phyloP scores from a whole-genome alignment of 1,284 basidiomycete genomes.

The Austroboletus niveus region DNA sequence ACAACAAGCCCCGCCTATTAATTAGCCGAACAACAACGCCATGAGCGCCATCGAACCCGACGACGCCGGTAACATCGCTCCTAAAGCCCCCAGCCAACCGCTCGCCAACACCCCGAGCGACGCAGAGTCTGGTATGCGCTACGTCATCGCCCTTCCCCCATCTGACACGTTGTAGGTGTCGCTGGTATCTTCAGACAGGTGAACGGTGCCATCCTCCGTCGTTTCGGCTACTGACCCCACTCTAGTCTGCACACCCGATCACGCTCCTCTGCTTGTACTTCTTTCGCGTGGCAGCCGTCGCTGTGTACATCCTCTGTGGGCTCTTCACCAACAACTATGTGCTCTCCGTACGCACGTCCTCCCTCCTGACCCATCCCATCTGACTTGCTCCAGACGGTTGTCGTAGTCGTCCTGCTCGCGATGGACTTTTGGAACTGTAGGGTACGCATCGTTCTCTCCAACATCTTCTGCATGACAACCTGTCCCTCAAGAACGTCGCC shows the following conservation, averaged over 20 bases:
- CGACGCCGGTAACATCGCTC: constrained; percentile 37
- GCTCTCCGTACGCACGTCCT: constrained; percentile 62
- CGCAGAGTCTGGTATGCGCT: constrained; percentile 64
- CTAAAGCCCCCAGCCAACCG: constrained; percentile 33
- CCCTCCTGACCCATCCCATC: constrained; percentile 2
- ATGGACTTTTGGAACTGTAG: constrained; percentile 98
- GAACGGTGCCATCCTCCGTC: constrained; percentile 7
- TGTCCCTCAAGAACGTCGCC: constrained; percentile 72
- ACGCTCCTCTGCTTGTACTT: constrained; percentile 82
- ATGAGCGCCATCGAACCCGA: constrained; percentile 66
- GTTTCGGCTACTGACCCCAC: constrained; percentile 11
- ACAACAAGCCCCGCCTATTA: not conserved
- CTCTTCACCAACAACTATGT: constrained; percentile 88
- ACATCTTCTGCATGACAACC: not conserved
- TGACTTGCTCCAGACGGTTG: constrained; percentile 67
- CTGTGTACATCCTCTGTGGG: constrained; percentile 86
- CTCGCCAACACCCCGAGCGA: constrained; percentile 58
- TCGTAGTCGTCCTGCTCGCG: constrained; percentile 86
- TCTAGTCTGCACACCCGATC: constrained; percentile 79
- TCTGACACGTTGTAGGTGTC: constrained; percentile 49
- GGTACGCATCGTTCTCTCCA: constrained; percentile 42
- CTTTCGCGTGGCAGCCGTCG: constrained; percentile 82
- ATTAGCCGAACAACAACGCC: not conserved
- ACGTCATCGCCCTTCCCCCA: not conserved
- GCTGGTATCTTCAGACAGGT: constrained; percentile 76